These are phyloP conservation scores for Thielaviopsis euricoi DNA, from an alignment of 2,329 filamentous ascomycete genomes.

Conservation along the genomic window DNA sequence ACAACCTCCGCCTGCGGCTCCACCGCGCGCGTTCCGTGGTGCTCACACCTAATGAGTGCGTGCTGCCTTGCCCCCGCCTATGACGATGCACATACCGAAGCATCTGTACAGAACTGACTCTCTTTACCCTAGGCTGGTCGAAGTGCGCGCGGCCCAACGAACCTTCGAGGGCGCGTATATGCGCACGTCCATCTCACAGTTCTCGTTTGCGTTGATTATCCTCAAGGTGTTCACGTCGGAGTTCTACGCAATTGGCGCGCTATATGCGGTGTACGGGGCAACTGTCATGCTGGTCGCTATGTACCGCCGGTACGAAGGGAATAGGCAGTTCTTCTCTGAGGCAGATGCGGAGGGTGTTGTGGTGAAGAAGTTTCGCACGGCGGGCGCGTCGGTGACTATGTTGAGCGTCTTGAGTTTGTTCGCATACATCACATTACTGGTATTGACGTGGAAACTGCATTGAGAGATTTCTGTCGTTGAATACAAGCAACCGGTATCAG, in stretches of 20 bases:
- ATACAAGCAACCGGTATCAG: not conserved
- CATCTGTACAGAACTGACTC: not conserved
- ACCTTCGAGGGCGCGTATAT: constrained; percentile 97
- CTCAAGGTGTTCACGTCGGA: constrained; percentile 93
- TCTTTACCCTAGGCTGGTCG: constrained; percentile 46
- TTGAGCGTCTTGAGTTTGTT: constrained; percentile 39
- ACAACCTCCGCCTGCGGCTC: constrained; percentile 61
- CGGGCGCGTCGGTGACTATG: constrained; percentile 43
- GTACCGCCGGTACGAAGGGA: constrained; percentile 79
- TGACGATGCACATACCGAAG: not conserved
- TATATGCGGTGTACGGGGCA: constrained; percentile 83
- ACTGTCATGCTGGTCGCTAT: constrained; percentile 69
- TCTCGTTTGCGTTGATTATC: constrained; percentile 86
- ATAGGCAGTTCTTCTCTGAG: constrained; percentile 71
- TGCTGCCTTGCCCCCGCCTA: constrained; percentile 9
- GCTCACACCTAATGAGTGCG: constrained; percentile 59
- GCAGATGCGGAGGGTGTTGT: constrained; percentile 20
- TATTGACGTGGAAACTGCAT: constrained; percentile 30
- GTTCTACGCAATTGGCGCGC: constrained; percentile 91
- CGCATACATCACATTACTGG: constrained; percentile 40
- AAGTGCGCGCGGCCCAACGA: constrained; percentile 84
- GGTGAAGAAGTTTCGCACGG: constrained; percentile 43
- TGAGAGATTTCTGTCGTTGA: not conserved
- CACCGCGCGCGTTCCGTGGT: constrained; percentile 74
- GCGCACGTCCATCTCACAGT: constrained; percentile 83